These are phyloP conservation scores for Phytophthora pinifolia DNA, from an alignment of 352 stramenopile species.

Conservation along the genomic window DNA sequence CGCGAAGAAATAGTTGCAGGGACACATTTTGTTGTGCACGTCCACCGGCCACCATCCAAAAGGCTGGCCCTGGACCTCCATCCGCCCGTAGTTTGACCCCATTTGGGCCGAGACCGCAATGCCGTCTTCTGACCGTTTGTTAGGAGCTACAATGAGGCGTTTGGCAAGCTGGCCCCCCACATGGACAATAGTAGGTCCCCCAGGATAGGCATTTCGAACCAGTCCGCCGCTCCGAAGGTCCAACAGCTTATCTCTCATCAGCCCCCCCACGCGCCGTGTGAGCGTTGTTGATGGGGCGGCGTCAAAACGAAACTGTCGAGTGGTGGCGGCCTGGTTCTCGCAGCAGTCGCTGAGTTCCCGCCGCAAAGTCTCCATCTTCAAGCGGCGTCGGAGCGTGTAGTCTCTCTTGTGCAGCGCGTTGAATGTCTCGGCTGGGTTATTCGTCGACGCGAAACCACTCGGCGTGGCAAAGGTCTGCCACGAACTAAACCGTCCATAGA, in stretches of 20 bases:
- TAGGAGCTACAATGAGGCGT: background rate
- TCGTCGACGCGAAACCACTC: conserved; percentile 22
- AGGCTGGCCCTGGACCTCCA: background rate
- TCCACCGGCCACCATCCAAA: background rate
- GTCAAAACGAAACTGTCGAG: background rate
- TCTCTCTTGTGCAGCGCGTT: conserved; percentile 25
- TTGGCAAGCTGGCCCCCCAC: background rate
- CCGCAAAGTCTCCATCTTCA: conserved; percentile 16
- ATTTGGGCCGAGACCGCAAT: background rate
- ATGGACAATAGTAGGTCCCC: background rate
- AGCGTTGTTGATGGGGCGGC: background rate
- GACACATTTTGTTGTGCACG: background rate
- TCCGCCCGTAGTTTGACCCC: background rate
- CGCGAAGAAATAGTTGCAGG: background rate
- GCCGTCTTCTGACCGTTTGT: background rate
- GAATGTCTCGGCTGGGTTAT: conserved; percentile 28
- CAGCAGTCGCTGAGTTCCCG: background rate
- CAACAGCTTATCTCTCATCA: conserved; percentile 1
- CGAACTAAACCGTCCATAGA: conserved; percentile 2
- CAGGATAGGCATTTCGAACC: background rate
- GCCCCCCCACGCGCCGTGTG: background rate
- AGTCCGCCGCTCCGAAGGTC: background rate
- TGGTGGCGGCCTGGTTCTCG: background rate
- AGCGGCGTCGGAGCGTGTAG: conserved; percentile 10
- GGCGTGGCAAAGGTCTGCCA: conserved; percentile 21